A percentile compares a stretch with the other conserved stretches of the same genome.
phyloP scores from a whole-genome alignment of 306 rosid species.

The Castanea mollissima region DNA sequence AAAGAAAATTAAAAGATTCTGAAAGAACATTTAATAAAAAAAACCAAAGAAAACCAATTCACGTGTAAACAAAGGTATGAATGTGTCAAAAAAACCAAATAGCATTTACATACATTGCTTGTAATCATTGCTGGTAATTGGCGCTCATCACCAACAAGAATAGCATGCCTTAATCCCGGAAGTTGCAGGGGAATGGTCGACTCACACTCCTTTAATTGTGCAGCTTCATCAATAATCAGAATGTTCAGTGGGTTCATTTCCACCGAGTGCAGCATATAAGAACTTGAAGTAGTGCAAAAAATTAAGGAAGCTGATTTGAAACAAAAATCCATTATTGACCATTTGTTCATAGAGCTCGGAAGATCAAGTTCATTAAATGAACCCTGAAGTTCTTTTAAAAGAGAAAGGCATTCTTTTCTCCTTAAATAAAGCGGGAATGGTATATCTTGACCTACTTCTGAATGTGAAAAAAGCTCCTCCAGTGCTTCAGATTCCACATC shows the following conservation, averaged over 20 bases:
- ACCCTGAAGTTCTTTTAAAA: conserved; percentile 31
- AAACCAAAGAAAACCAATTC: neutral
- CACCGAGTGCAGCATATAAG: conserved; percentile 48
- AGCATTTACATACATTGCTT: conserved; percentile 48
- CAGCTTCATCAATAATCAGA: conserved; percentile 80
- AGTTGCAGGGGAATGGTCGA: conserved; percentile 65
- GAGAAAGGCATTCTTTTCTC: conserved; percentile 48
- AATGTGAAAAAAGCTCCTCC: conserved; percentile 42
- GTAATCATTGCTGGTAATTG: conserved; percentile 67
- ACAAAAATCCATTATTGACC: conserved; percentile 43
- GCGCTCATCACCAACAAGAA: conserved; percentile 79
- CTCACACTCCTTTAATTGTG: conserved; percentile 76
- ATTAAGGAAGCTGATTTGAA: conserved; percentile 54
- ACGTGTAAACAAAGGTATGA: neutral
- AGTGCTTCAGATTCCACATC: conserved; percentile 29
- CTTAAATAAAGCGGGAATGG: conserved; percentile 14
- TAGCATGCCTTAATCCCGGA: conserved; percentile 46
- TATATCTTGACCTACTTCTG: neutral
- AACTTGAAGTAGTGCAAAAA: conserved; percentile 69
- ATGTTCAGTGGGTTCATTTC: conserved; percentile 35
- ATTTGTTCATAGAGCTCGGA: conserved; percentile 27
- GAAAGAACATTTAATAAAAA: neutral
- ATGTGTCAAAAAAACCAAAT: neutral
- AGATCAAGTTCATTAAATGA: conserved; percentile 44
- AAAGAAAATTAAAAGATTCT: neutral